Evolutionary conservation across 2,329 filamentous ascomycete genomes (phyloP).

Genomic region (Aspergillus arachidicola): DNA sequence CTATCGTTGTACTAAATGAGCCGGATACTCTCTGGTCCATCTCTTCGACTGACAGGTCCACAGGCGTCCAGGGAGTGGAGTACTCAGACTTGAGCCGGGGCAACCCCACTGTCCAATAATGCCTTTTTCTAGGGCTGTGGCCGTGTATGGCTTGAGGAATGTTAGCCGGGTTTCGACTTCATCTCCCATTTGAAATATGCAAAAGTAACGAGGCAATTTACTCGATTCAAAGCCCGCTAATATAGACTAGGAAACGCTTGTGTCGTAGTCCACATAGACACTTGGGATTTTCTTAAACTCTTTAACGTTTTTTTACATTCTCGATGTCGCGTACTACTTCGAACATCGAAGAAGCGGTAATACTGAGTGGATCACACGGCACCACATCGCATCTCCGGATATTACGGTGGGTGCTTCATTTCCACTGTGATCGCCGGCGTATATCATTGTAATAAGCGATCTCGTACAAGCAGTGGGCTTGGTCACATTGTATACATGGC

Average conservation of each 20-base stretch:
- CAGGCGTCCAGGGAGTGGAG: neutral
- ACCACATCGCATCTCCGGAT: neutral
- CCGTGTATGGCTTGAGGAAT: neutral
- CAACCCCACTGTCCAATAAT: neutral
- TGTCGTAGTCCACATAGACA: neutral
- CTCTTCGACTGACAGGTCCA: neutral
- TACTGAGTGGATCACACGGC: neutral
- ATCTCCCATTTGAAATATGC: neutral
- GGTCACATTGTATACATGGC: too few relatives aligned
- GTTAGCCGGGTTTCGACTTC: too few relatives aligned
- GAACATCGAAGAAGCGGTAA: neutral
- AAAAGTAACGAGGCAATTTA: neutral
- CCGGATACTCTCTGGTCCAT: neutral
- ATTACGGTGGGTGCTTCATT: neutral
- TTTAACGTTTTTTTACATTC: neutral
- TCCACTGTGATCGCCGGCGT: neutral
- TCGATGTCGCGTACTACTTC: neutral
- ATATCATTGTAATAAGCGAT: too few relatives aligned
- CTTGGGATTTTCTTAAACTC: neutral
- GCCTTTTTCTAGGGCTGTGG: neutral
- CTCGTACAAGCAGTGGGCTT: too few relatives aligned
- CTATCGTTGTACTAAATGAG: neutral
- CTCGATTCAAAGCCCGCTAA: neutral
- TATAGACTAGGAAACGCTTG: too few relatives aligned
- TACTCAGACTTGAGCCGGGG: neutral